phyloP scores from a whole-genome alignment of 2,329 filamentous ascomycete species.

The Xylaria hypoxylon region DNA sequence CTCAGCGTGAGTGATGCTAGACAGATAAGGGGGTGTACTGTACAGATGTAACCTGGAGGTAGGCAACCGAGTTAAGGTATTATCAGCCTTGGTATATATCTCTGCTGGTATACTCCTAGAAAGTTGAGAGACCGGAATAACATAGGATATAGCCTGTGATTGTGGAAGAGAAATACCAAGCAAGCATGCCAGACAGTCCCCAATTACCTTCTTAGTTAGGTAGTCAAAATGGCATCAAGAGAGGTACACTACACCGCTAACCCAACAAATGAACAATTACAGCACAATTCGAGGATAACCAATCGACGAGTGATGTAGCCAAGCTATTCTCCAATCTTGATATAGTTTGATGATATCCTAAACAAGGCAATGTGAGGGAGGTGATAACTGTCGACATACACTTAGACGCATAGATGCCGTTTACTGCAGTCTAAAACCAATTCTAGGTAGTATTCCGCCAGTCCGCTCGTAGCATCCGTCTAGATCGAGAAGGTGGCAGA shows the following conservation, averaged over 20 bases:
- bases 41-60: background rate
- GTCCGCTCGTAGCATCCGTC: conserved; percentile 41
- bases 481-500: conserved; percentile 47
- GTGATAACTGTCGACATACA: conserved; percentile 10
- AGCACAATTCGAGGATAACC: conserved; percentile 5
- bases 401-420: conserved; percentile 11
- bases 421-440: conserved; percentile 30
- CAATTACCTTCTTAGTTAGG: background rate
- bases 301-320: conserved; percentile 17
- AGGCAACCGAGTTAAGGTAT: background rate
- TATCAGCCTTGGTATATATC: background rate
- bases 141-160: background rate
- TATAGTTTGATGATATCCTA: conserved; percentile 4
- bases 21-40: conserved; percentile 1
- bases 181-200: background rate
- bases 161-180: background rate
- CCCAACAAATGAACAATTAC: conserved; percentile 10
- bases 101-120: background rate
- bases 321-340: conserved; percentile 20
- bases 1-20: background rate
- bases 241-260: background rate
- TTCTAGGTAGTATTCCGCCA: conserved; percentile 44
- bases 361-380: conserved; percentile 22
- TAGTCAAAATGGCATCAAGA: background rate
- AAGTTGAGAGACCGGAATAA: conserved; percentile 1